Base-by-base conservation (phyloP, 75 land plant genomes). In the Cryptomeria japonica region DNA sequence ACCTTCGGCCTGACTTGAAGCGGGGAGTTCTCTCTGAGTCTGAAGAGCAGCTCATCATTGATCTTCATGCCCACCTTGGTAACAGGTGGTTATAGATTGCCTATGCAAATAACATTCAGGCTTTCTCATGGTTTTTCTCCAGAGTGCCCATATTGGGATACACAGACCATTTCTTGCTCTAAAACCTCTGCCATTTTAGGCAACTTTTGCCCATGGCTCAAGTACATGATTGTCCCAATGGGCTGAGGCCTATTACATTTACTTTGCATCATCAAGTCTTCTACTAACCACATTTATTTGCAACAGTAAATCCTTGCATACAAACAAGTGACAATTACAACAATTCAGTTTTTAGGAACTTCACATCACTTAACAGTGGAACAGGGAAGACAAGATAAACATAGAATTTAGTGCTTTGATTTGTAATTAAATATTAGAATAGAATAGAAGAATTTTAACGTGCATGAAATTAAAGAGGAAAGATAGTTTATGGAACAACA, bases 41-140 rank as follows among this genome's bases (percentile, higher is more conserved):
- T 31, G 97, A 96, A 86, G 97, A 96, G 86, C 91, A 95, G 85
- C 78, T 96, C 49, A 94, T 96, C 64, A 94, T 96, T 53, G 96
- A 94, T 86, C 96, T 94, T 83, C 97, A 95, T 86, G 93, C 97
- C 15, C 87, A 89, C 32, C 91, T 96, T n/a, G 97, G 97, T 25
- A 96, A 96, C 85, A 94, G 94, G 97, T 94, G 28, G 64, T 22
- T 58, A 58, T 58, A 51, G 55, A 51, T 13, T 51, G 55, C 2
- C 55, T 51, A 51, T 51, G 55, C 55, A 51, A 14, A 13, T 51
- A 51, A 13, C 55, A 51, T 51, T 51, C 0, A 13, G 55, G 55
- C 55, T 51, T 51, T 15, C 15, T 51, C 15, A 51, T 51, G 13
- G 15, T 51, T 2, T 51, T 14, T 51, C 15, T 51, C 16, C 55